Percentiles rank a stretch among this genome's conserved stretches.
These are phyloP conservation scores for Gastrolobium bilobum DNA, from an alignment of 306 rosid genomes.

Conservation along the genomic window DNA sequence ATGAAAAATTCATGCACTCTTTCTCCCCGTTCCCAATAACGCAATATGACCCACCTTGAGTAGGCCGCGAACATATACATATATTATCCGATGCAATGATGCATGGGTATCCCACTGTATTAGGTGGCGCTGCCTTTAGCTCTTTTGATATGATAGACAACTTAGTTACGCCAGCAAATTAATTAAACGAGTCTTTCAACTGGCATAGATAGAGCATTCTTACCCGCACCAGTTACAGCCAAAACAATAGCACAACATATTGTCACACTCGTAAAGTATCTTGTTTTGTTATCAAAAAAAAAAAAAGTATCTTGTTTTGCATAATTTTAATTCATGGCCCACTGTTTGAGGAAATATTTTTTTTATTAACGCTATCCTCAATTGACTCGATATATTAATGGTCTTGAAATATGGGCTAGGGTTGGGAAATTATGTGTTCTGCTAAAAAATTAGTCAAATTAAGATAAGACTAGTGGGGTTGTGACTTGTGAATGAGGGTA, in stretches of 20 bases:
- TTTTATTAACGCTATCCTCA: too few relatives aligned
- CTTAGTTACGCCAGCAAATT: too few relatives aligned
- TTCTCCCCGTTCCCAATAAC: constrained; percentile 32
- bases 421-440: neutral
- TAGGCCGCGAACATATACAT: neutral
- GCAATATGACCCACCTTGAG: constrained; percentile 25
- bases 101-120: too few relatives aligned
- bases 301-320: constrained; percentile 2
- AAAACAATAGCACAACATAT: neutral
- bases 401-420: neutral
- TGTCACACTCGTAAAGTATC: neutral
- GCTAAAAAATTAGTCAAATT: neutral
- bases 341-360: too few relatives aligned
- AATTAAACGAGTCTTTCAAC: neutral
- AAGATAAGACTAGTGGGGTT: neutral
- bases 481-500: neutral
- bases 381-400: neutral
- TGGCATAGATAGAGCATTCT: neutral
- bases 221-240: too few relatives aligned
- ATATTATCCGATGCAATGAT: too few relatives aligned
- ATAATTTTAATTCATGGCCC: neutral
- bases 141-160: too few relatives aligned
- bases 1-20: neutral
- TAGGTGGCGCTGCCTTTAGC: too few relatives aligned
- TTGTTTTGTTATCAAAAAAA: too few relatives aligned